Base-by-base conservation (phyloP, 2,329 filamentous ascomycete genomes). In the Claviceps capensis region DNA sequence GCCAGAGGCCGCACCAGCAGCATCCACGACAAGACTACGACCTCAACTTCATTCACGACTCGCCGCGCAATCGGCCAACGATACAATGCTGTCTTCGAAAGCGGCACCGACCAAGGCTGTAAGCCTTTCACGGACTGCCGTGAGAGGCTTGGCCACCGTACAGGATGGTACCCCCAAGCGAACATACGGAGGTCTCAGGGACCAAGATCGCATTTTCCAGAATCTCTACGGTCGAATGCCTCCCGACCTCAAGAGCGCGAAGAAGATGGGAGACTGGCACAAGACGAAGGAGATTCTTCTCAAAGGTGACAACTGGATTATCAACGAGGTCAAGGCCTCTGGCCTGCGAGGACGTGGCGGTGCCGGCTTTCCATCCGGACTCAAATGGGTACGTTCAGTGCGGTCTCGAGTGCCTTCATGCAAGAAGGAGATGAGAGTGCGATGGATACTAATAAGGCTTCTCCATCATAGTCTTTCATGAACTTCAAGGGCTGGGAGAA, bases 401-500 rank as follows among this genome's bases (percentile, higher is more conserved):
- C 14, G 42, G n/a, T 42, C 36, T 19, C 36, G 30, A 34, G 30
- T 34, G 30, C 9, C 17, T 5, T 17, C 22, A 22, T 22, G 13
- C 13, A n/a, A 37, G 16, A 26, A 19, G 26, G 13, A 26, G 16
- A 19, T 30, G 3, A 14, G 4, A 26, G 37, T 47, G 17, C 17
- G 16, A 6, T 34, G 19, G n/a, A 38, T 17, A 34, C 9, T 26
- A 26, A 19, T n/a, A 5, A 6, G 36, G 1, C n/a, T 45, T 30
- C 22, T 38, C 37, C 38, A 37, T 37, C n/a, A 34, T 64, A 95
- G 89, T 96, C 90, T 48, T 98, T 98, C 72, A 98, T 98, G 93
- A 98, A 98, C 78, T 90, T 91, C 78, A 96, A 96, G 74, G 93
- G 89, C 63, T 98, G 93, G 93, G 91, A 98, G 64, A 95, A 98